Evolutionary conservation across 202 grass and related monocot species (phyloP).

Genomic region (Cymbopogon flexuosus): DNA sequence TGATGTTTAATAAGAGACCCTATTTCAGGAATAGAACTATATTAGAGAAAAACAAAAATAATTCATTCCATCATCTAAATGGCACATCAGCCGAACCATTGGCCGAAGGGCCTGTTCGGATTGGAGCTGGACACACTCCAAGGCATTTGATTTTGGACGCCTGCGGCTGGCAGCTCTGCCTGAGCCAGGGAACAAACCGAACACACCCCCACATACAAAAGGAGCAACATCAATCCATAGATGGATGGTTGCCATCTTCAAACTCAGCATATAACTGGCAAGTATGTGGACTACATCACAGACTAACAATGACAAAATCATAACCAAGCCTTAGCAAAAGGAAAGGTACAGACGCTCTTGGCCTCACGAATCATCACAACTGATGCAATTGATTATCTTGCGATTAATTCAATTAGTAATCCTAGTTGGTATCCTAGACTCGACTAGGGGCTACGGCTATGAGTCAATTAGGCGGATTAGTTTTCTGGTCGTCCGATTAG

Average conservation of each 20-base stretch:
- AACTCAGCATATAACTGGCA: not conserved
- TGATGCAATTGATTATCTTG: not conserved
- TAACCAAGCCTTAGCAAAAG: not conserved
- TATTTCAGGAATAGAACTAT: constrained; percentile 34
- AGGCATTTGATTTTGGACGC: not conserved
- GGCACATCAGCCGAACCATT: not conserved
- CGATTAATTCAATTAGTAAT: not conserved
- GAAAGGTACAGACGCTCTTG: not conserved
- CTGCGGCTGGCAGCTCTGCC: not conserved
- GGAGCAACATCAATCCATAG: not conserved
- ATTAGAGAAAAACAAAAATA: constrained; percentile 9
- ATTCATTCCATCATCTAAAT: not conserved
- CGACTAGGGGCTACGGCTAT: not conserved
- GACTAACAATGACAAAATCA: not conserved
- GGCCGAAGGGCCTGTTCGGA: not conserved
- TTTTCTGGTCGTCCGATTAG: not conserved
- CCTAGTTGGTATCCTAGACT: not conserved
- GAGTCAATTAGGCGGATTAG: not conserved
- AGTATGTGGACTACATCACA: not conserved
- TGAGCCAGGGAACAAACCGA: not conserved
- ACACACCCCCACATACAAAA: not conserved
- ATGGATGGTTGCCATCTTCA: not conserved
- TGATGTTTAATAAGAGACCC: constrained; percentile 85
- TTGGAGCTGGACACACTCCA: not conserved
- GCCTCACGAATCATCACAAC: not conserved